These are phyloP conservation scores for Balakata baccata DNA, from an alignment of 345 rosid species.

Conservation along the genomic window DNA sequence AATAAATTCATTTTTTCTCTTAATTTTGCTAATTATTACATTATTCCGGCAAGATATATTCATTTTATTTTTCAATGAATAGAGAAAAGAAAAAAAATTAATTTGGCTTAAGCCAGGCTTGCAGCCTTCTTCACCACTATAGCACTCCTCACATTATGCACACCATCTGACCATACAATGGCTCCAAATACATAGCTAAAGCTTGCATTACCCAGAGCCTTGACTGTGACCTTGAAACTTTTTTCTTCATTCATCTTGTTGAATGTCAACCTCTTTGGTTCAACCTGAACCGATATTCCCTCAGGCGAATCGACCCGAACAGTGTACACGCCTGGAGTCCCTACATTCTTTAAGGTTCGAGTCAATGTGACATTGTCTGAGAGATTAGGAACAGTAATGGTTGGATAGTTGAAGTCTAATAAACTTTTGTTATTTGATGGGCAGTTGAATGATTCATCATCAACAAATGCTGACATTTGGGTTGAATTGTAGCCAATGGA, in stretches of 20 bases:
- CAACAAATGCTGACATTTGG: not conserved
- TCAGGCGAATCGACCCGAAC: conserved; percentile 8
- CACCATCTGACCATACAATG: conserved; percentile 24
- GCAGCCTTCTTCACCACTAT: not conserved
- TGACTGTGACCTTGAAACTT: conserved; percentile 2
- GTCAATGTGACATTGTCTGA: conserved; percentile 10
- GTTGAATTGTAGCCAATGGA: conserved; percentile 16
- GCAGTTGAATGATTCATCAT: conserved; percentile 8
- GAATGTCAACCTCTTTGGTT: conserved; percentile 12
- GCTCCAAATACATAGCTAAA: conserved; percentile 14
- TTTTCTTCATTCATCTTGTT: conserved; percentile 15
- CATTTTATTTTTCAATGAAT: too few species aligned
- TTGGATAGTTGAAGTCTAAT: conserved; percentile 21
- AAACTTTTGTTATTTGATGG: conserved; percentile 9
- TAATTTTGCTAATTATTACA: too few species aligned
- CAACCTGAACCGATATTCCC: conserved; percentile 12
- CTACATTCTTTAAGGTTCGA: conserved; percentile 23
- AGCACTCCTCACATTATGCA: conserved; percentile 21
- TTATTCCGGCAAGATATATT: too few species aligned
- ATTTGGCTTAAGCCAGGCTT: too few species aligned
- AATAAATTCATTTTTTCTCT: too few species aligned
- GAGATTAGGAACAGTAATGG: conserved; percentile 17
- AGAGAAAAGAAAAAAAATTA: too few species aligned
- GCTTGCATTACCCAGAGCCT: not conserved
- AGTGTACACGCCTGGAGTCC: conserved; percentile 16